Base-by-base conservation (phyloP, 2,329 filamentous ascomycete species). In the Didymosphaeria variabile region DNA sequence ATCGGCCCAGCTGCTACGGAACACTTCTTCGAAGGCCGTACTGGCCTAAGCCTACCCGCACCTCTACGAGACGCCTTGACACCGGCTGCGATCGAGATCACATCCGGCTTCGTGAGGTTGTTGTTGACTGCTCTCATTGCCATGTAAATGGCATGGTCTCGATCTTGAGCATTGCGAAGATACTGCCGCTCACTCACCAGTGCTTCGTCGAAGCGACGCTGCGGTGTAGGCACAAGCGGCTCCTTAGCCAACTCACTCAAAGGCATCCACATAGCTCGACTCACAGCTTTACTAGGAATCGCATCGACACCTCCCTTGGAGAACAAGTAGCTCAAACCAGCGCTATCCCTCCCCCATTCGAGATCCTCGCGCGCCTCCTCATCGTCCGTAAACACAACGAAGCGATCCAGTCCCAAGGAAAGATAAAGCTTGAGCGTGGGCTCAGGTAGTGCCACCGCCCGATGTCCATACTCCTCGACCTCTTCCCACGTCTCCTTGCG, bases 401-500 rank as follows among this genome's bases (percentile, higher is more conserved):
- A 74, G 15, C 64, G 64, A 13, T 56, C 44, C 13, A 60, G 55
- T 23, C 62, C 55, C 1, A 53, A 38, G 5, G 67, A 68, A 23
- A 58, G 55, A 21, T 68, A 62, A 1, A 71, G 63, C 40, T 73
- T 77, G 47, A 77, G 71, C 19, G 66, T 66, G 34, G 65, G 52
- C 3, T 52, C 59, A n/a, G 76, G 71, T 7, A 52, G 60, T 12
- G 62, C 50, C 38, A 74, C 64, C 3, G 64, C 68, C 10, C 57
- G 55, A 32, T 70, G 71, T 0, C 75, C 71, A 6, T 62, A 10
- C 50, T 69, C 42, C 19, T 56, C 61, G 17, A 77, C 60, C 7
- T 62, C 57, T 12, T 59, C 57, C 76, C 76, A 79, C 23, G 72
- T 77, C n/a, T 70, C 62, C 26, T 63, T 69, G 9, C 70, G 72